Base-by-base conservation (phyloP, 2,329 filamentous ascomycete species). In the Apiospora malaysiana region DNA sequence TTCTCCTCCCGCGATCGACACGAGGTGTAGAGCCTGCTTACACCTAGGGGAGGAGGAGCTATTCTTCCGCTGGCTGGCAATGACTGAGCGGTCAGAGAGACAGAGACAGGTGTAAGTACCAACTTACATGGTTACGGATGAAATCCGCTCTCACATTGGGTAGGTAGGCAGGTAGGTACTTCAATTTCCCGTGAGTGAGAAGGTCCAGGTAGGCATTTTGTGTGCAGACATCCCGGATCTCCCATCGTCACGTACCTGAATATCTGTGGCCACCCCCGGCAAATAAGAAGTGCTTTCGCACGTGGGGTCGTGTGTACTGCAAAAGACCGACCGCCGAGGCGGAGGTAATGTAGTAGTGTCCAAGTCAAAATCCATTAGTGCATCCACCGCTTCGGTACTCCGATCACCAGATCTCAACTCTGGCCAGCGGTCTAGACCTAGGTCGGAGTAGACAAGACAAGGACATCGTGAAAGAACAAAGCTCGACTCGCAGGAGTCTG, bases 371-470 rank as follows among this genome's bases (percentile, higher is more conserved):
- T 40, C 12, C 32, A 40, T 40, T 63, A 63, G 56, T 63, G 27
- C 32, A 63, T 63, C 56, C 56, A 63, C 56, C 32, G 56, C 56
- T 63, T 63, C 56, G 56, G 56, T 63, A 63, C 56, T 63, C 56
- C 56, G 56, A 63, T 63, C 56, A 6, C 32, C 45, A n/a, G 10
- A 63, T 63, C 32, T 63, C 56, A 63, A 63, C 56, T 59, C 27
- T 63, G 40, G 40, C 32, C 56, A 63, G 56, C 56, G 51, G 51
- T 59, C 51, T 59, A 37, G 51, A 37, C 47, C 23, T n/a, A 25
- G 10, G 4, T n/a, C 23, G 45, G 45, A 16, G 40, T 25, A 32
- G 49, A 14, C 47, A 56, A 56, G 27, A 56, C 27, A 18, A 37
- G 18, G 40, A n/a, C 18, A 63, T 40, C 9, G 56, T 63, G 32